phyloP scores from a whole-genome alignment of 129 eudicot genomes.

The Kitagawia praeruptora region DNA sequence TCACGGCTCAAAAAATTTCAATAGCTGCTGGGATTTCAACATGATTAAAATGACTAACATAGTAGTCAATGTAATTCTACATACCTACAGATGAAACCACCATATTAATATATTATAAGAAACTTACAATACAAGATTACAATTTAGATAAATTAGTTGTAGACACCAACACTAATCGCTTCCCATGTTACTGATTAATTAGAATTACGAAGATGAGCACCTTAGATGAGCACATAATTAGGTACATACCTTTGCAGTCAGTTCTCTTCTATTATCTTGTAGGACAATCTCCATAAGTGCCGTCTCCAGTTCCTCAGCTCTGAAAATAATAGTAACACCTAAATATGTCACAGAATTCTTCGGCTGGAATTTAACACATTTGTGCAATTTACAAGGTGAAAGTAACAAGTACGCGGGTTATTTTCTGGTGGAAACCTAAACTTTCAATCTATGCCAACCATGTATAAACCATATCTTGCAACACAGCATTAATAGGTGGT shows the following conservation, averaged over 20 bases:
- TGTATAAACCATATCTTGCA: neutral
- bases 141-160: neutral
- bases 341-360: constrained; percentile 12
- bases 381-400: neutral
- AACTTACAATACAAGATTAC: neutral
- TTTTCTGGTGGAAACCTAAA: neutral
- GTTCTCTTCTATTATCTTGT: constrained; percentile 75
- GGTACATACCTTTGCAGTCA: constrained; percentile 61
- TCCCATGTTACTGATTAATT: neutral
- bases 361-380: neutral
- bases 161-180: neutral
- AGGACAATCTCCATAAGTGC: constrained; percentile 84
- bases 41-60: neutral
- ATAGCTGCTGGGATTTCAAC: neutral
- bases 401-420: neutral
- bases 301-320: constrained; percentile 93
- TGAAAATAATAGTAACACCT: constrained; percentile 24
- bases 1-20: neutral
- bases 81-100: neutral
- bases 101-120: neutral
- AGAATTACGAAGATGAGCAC: neutral
- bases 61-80: neutral
- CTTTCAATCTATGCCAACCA: neutral
- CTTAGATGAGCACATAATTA: neutral
- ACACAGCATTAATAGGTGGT: neutral